Evolutionary conservation across 2,329 filamentous ascomycete species (phyloP).

Genomic region (Ophiosphaerella korrae): DNA sequence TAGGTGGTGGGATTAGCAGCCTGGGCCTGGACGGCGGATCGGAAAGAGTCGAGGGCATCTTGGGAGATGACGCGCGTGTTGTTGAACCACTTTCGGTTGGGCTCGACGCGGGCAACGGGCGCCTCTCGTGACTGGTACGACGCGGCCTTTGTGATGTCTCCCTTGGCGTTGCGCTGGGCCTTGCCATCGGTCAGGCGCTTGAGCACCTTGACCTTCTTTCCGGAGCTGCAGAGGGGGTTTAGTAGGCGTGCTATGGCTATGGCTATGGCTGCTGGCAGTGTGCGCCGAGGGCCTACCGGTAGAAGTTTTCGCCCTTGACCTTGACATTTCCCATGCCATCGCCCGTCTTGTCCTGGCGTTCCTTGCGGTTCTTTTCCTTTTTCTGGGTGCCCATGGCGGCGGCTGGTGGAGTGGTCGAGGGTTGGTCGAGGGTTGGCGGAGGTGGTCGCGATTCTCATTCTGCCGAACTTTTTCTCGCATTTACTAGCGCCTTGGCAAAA

Average conservation of each 20-base stretch:
- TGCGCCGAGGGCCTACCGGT: constrained; percentile 53
- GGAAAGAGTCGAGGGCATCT: constrained; percentile 83
- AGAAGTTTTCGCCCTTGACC: constrained; percentile 98
- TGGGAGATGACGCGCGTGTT: constrained; percentile 92
- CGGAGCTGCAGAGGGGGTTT: constrained; percentile 54
- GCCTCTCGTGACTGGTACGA: constrained; percentile 81
- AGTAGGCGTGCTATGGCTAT: not conserved
- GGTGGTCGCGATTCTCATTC: constrained; percentile 4
- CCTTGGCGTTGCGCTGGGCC: constrained; percentile 77
- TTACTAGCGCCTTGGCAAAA: constrained; percentile 30
- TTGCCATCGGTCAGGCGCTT: constrained; percentile 92
- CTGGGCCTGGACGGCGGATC: constrained; percentile 89
- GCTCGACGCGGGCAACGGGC: constrained; percentile 86
- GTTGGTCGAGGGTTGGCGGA: constrained; percentile 19
- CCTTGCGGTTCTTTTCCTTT: constrained; percentile 83
- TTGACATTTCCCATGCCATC: constrained; percentile 93
- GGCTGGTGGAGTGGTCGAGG: constrained; percentile 12
- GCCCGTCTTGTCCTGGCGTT: constrained; percentile 80
- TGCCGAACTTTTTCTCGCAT: constrained; percentile 29
- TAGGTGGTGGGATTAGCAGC: constrained; percentile 90
- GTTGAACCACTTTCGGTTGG: constrained; percentile 97
- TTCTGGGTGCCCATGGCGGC: constrained; percentile 82
- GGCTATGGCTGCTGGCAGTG: not conserved
- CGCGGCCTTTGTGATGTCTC: constrained; percentile 84
- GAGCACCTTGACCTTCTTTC: constrained; percentile 83